Evolutionary conservation across 306 rosid genomes (phyloP).

Genomic region (Sesbania bispinosa): DNA sequence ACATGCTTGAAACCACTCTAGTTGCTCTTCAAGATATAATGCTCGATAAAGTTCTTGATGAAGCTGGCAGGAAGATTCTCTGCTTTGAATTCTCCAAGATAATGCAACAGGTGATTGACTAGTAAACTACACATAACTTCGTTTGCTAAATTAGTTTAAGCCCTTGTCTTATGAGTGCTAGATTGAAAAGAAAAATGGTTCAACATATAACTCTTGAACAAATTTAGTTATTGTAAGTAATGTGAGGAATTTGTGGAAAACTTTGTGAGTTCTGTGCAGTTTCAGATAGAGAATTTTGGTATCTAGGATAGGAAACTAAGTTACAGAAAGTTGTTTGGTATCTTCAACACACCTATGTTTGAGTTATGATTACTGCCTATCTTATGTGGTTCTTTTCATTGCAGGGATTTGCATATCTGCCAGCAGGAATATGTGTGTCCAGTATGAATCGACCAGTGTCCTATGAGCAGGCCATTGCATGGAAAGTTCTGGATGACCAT

Average conservation of each 20-base stretch:
- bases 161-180: background rate
- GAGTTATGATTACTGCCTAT: background rate
- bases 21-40: conserved; percentile 84
- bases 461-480: conserved; percentile 69
- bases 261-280: background rate
- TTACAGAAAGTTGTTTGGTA: background rate
- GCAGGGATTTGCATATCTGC: conserved; percentile 78
- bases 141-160: too few relatives aligned
- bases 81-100: conserved; percentile 18
- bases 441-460: conserved; percentile 82
- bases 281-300: background rate
- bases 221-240: too few relatives aligned
- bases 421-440: conserved; percentile 69
- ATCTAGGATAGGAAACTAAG: background rate
- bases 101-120: conserved; percentile 21
- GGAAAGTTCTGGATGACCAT: conserved; percentile 76
- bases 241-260: background rate
- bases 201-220: too few relatives aligned
- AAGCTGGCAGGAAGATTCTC: conserved; percentile 22
- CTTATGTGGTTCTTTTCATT: background rate
- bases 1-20: conserved; percentile 83
- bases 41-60: conserved; percentile 80
- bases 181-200: too few relatives aligned
- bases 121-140: background rate
- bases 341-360: background rate